These are phyloP conservation scores for Micractinium sp. DNA, from an alignment of 139 green algal genomes.

Conservation along the genomic window DNA sequence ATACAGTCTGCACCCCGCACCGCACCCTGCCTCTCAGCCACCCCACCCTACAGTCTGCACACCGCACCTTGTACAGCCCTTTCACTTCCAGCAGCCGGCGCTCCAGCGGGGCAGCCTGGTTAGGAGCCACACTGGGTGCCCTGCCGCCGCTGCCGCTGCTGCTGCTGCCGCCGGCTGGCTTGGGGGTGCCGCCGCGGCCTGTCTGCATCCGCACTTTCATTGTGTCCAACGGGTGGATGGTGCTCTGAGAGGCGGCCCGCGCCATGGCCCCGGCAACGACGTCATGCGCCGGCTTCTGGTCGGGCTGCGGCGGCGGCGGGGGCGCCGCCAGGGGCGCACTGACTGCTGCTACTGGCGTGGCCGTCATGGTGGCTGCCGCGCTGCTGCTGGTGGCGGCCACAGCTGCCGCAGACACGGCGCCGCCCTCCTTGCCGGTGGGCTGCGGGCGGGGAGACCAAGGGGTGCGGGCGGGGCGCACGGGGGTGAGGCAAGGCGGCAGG, in stretches of 20 bases:
- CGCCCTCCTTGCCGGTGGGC: background rate
- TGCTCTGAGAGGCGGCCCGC: slow-evolving; percentile 83
- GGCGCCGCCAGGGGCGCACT: background rate
- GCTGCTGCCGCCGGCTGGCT: background rate
- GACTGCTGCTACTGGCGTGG: background rate
- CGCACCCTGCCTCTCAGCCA: too few relatives aligned
- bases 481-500: background rate
- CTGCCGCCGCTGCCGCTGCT: background rate
- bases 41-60: too few relatives aligned
- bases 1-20: too few relatives aligned
- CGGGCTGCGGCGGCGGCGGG: slow-evolving; percentile 23
- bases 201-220: slow-evolving; percentile 82
- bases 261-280: slow-evolving; percentile 87
- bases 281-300: slow-evolving; percentile 60
- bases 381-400: background rate
- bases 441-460: background rate
- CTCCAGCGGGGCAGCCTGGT: background rate
- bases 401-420: slow-evolving; percentile 14
- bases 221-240: slow-evolving; percentile 94
- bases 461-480: background rate
- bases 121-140: background rate
- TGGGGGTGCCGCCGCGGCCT: background rate
- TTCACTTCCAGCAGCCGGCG: slow-evolving; percentile 33
- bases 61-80: slow-evolving; percentile 49
- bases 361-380: background rate